These are phyloP conservation scores for Salix udensis DNA, from an alignment of 345 rosid genomes.

Conservation along the genomic window DNA sequence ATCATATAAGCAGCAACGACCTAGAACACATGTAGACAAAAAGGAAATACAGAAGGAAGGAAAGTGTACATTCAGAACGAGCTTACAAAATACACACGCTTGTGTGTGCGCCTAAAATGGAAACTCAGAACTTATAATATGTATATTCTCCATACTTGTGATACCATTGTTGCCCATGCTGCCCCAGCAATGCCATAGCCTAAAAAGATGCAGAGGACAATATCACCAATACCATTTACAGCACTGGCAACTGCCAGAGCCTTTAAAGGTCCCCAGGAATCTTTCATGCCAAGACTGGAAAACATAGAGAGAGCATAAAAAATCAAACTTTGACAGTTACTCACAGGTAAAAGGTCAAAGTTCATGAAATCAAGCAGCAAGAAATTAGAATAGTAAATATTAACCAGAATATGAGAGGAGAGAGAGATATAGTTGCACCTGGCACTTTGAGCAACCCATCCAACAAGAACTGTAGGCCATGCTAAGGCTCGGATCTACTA, in stretches of 20 bases:
- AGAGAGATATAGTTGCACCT: constrained; percentile 41
- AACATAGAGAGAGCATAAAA: not conserved
- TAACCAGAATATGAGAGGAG: not conserved
- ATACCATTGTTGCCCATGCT: constrained; percentile 92
- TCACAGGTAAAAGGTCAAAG: no score
- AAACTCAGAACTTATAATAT: not conserved
- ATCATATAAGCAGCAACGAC: constrained; percentile 80
- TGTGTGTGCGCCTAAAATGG: not conserved
- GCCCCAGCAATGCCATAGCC: constrained; percentile 92
- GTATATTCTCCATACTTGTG: constrained; percentile 53
- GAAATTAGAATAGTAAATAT: not conserved
- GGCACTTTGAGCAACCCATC: constrained; percentile 96
- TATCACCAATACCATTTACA: constrained; percentile 69
- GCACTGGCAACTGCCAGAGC: constrained; percentile 72
- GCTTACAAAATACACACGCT: no score
- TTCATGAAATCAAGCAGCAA: no score
- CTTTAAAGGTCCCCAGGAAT: constrained; percentile 91
- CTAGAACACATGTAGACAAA: constrained; percentile 26
- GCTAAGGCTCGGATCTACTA: constrained; percentile 83
- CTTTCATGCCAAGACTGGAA: constrained; percentile 95
- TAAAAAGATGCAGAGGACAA: constrained; percentile 67
- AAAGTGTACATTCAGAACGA: not conserved
- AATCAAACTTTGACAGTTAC: no score
- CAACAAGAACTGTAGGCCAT: constrained; percentile 85
- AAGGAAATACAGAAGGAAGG: not conserved